Base-by-base conservation (phyloP, 164 flowering plant genomes). In the Amborella trichopoda region DNA sequence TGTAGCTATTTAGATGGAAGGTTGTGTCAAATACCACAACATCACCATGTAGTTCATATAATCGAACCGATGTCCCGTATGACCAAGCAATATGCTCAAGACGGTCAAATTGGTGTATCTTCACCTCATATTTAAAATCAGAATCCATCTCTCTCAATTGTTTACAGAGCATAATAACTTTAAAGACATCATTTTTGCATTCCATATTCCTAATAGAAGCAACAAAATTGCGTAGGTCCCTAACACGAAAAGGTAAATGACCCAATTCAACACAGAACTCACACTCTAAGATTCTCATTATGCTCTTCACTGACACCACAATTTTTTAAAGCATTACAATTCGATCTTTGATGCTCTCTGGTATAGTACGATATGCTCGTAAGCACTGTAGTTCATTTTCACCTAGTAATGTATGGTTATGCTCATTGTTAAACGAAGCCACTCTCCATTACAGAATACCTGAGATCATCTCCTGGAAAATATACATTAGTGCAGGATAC, bases 261-360 rank as follows among this genome's bases (percentile, higher is more conserved):
- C 97, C 97, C 26, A 94, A 89, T 63, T 88, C 93, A 60, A 84
- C 87, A 53, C 85, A 73, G 60, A 84, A 84, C 70, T 88, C 97
- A 37, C 84, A 83, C 68, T 88, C 97, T 83, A 88, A 56, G 14
- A 88, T 80, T 67, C 77, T 76, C 93, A 88, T 82, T 94, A 88
- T 88, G 53, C 84, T 94, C 67, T 84, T 94, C 52, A 88, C 97
- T 5, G 97, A 84, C 30, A 88, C 84, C 27, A 89, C 95, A 11
- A 94, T 80, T 59, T 88, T 84, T 23, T 91, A 89, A 76, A 78
- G 84, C 89, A 88, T 76, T 44, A 84, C 68, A 46, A 88, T 78
- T 3, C 87, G 70, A 54, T 68, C 75, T 63, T 75, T 84, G 65
- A 84, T 94, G 14, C 75, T 12, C 44, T 88, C 93, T 9, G 94